phyloP scores from a whole-genome alignment of 768 basidiomycete species.

The Pulveroboletus sp. region DNA sequence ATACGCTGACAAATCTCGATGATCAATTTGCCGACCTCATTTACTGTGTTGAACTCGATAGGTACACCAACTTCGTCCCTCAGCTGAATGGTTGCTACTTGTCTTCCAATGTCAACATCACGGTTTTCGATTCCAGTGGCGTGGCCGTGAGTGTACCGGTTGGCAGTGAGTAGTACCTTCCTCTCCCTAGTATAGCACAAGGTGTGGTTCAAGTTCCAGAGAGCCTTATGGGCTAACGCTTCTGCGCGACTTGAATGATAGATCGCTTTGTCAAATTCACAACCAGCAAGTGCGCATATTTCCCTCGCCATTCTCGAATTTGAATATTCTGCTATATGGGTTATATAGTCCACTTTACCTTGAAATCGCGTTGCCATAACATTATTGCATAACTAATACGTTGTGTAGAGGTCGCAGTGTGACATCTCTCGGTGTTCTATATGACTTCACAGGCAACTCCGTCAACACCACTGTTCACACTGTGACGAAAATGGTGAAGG shows the following conservation, averaged over 20 bases:
- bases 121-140: constrained; percentile 43
- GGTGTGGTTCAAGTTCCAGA: no score
- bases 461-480: constrained; percentile 69
- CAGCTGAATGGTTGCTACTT: constrained; percentile 69
- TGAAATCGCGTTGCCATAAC: not conserved
- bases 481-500: constrained; percentile 72
- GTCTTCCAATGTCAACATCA: constrained; percentile 85
- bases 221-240: constrained; percentile 27
- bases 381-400: not conserved
- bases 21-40: not conserved
- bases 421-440: constrained; percentile 78
- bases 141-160: constrained; percentile 38
- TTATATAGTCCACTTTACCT: not conserved
- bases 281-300: constrained; percentile 54
- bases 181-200: not conserved
- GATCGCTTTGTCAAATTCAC: constrained; percentile 68
- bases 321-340: not conserved
- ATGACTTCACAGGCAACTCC: constrained; percentile 68
- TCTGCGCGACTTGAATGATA: constrained; percentile 28
- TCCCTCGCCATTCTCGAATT: not conserved
- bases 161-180: constrained; percentile 33
- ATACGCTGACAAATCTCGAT: not conserved
- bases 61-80: constrained; percentile 62
- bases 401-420: constrained; percentile 52
- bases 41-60: constrained; percentile 19